Evolutionary conservation across 257 asterid genomes (phyloP), one percentile per base, ranked within the genome.

Genomic region (Solanum lycopersicoides): DNA sequence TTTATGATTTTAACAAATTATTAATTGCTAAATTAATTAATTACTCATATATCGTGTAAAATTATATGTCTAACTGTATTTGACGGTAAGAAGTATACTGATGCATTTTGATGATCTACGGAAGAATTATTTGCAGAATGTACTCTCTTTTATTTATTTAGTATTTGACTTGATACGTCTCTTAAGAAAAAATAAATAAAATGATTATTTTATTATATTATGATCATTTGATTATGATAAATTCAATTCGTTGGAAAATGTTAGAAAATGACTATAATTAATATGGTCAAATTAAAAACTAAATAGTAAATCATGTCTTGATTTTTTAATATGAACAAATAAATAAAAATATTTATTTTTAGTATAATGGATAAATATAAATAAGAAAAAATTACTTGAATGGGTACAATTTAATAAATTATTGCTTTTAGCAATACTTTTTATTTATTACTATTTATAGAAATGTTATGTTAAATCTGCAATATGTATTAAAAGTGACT

Each of bases 141-240:
- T 63, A 2, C 8, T 63, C n/a, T 25, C 8, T 63, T 21, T n/a
- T 60, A 23, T 23, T 63, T 4, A 14, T 60, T 60, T 60, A 23
- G 3, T 21, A 60, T 50, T 23, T 63, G 32, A n/a, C 71, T n/a
- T 1, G 3, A 5, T 3, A 10, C 2, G 5, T 11, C 1, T n/a
- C 5, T 63, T 10, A 3, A 9, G 0, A 63, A 63, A 0, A 4
- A 10, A 60, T 21, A 63, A 11, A 60, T 11, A 7, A 2, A 63
- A 23, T 0, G 1, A 63, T 63, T n/a, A 63, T 63, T n/a, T 63
- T n/a, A 63, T 11, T 63, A n/a, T 23, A 63, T 63, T 4, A 11
- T n/a, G n/a, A n/a, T 1, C 0, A 0, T 63, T 10, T 63, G 8
- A n/a, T 10, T 63, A 63, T n/a, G 13, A 63, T 63, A n/a, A 23